These are phyloP conservation scores for Alternaria panax DNA, from an alignment of 2,329 filamentous ascomycete genomes.

Conservation along the genomic window DNA sequence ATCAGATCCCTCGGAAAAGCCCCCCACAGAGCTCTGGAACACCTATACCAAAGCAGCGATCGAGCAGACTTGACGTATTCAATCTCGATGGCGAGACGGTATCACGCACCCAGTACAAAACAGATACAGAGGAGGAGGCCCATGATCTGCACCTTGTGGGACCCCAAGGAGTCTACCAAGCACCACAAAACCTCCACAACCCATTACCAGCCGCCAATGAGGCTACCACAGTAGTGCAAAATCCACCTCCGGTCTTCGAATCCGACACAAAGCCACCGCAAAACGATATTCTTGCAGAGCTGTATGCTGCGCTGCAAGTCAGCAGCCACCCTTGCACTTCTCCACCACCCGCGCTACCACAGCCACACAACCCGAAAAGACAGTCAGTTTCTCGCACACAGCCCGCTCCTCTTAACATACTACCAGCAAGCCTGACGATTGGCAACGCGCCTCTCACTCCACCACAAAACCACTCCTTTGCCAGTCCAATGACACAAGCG, in stretches of 20 bases:
- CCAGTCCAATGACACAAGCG: background rate
- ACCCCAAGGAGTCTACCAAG: slow-evolving; percentile 7
- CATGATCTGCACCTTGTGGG: slow-evolving; percentile 7
- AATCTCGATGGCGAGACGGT: background rate
- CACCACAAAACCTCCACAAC: background rate
- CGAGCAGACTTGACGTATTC: background rate
- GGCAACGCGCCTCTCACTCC: slow-evolving; percentile 16
- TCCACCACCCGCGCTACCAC: background rate
- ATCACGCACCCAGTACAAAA: slow-evolving; percentile 3
- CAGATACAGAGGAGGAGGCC: background rate
- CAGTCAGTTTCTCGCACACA: background rate
- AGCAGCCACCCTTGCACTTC: background rate
- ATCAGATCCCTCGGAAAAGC: background rate
- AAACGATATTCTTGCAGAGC: slow-evolving; percentile 23
- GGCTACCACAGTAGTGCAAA: background rate
- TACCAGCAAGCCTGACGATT: slow-evolving; percentile 33
- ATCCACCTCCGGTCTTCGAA: slow-evolving; percentile 13
- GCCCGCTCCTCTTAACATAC: background rate
- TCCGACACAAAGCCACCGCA: slow-evolving; percentile 12
- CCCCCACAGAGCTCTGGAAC: background rate
- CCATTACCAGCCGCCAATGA: background rate
- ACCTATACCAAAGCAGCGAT: background rate
- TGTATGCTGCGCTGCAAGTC: slow-evolving; percentile 17
- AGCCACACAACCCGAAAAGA: background rate
- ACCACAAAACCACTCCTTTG: background rate